Evolutionary conservation across 768 basidiomycete species (phyloP), one percentile per base, ranked within the genome.

Genomic region (Hericium coralloides): DNA sequence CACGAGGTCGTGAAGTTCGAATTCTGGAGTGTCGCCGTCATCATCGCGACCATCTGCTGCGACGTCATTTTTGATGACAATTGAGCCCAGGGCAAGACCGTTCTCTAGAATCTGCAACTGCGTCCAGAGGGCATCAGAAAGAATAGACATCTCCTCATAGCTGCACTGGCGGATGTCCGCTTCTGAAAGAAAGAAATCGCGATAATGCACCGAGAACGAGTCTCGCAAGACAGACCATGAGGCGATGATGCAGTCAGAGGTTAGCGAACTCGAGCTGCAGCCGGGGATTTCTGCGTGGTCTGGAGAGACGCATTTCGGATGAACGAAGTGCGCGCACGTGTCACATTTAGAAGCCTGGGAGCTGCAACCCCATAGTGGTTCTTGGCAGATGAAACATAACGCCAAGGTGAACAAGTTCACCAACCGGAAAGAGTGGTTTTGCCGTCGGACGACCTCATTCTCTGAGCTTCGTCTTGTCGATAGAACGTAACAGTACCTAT

Each of bases 321-420:
- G 90, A 14, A 77, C 75, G 55, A 88, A 83, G 20, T 77, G 72
- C 37, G 74, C 74, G 69, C 91, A 94, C 2, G 72, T 69, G 23
- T 67, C 65, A 65, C 91, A 94, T 52, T 78, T 79, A 20, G 85
- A 63, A 2, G 81, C 87, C 67, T 92, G 90, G 38, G 69, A 69
- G 14, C 74, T 68, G 50, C 71, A 75, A 2, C 89, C 91, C 89
- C 90, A 92, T 12, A 92, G 74, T 2, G 91, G 91, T 45, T 76
- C 68, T 18, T 69, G 74, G 66, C 91, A 94, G 4, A 76, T 65
- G 58, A 79, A 76, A 65, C 91, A 94, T 9, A 86, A 74, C n/a
- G 80, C 79, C 8, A 92, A 68, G 23, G 82, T 86, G 70, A 92
- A 92, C 45, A 89, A 67, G 63, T 86, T 91, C 58, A 83, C 78